Percentiles rank a stretch among this genome's conserved stretches.
These are phyloP conservation scores for Grosmannia huntii DNA, from an alignment of 2,329 filamentous ascomycete species.

Conservation along the genomic window DNA sequence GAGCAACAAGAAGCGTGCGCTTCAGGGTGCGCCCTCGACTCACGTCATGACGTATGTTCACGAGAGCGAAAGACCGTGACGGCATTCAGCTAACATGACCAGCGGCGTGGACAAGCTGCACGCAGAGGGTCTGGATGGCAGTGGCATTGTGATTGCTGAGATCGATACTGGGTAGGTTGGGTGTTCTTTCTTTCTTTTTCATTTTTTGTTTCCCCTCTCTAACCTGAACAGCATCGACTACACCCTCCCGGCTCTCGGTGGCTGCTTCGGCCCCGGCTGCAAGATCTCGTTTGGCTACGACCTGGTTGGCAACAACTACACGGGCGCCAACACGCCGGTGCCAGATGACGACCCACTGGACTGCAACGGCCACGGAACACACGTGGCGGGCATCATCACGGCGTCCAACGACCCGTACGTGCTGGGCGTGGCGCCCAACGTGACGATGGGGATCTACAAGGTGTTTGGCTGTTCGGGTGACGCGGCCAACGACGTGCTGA, in stretches of 20 bases:
- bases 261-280: constrained; percentile 9
- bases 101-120: constrained; percentile 1
- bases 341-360: constrained; percentile 36
- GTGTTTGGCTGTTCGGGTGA: constrained; percentile 12
- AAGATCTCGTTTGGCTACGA: constrained; percentile 9
- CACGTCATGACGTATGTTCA: neutral
- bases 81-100: neutral
- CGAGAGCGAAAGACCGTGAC: neutral
- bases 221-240: constrained; percentile 3
- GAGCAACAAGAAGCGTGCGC: neutral
- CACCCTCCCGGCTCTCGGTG: constrained; percentile 8
- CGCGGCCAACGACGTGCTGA: constrained; percentile 19
- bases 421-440: constrained; percentile 15
- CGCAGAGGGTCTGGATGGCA: neutral
- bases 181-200: neutral
- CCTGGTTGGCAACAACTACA: constrained; percentile 20
- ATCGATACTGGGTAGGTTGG: neutral
- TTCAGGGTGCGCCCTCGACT: neutral
- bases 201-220: neutral
- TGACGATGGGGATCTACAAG: constrained; percentile 14
- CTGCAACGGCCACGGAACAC: constrained; percentile 47
- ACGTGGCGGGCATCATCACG: constrained; percentile 50
- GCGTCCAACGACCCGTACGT: constrained; percentile 37
- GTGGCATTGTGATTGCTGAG: neutral
- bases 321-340: constrained; percentile 22